A percentile compares a stretch with the other conserved stretches of the same genome.
These are phyloP conservation scores for Phaffia tasmanica DNA, from an alignment of 768 basidiomycete species.

Conservation along the genomic window DNA sequence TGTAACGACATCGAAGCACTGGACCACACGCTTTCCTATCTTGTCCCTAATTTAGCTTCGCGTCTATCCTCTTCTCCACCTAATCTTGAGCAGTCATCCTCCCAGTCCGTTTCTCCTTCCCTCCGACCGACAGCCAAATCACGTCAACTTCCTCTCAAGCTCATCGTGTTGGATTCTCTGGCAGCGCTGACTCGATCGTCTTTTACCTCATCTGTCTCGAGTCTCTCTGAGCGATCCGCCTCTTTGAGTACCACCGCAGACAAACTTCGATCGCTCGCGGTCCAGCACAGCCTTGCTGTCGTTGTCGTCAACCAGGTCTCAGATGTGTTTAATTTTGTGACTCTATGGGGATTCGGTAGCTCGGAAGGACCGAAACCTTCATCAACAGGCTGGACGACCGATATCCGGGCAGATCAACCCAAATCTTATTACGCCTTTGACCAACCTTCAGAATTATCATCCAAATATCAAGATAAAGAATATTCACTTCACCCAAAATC, in stretches of 20 bases:
- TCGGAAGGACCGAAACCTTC: too few relatives aligned
- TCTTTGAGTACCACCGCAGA: slow-evolving; percentile 57
- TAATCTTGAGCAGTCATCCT: slow-evolving; percentile 42
- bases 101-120: slow-evolving; percentile 48
- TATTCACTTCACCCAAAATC: background rate
- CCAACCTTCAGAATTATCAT: background rate
- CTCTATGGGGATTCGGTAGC: background rate
- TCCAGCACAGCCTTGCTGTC: slow-evolving; percentile 54
- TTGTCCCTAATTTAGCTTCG: slow-evolving; percentile 32
- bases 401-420: background rate
- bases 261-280: slow-evolving; percentile 60
- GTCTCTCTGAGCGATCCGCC: slow-evolving; percentile 62
- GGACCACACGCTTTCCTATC: slow-evolving; percentile 39
- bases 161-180: slow-evolving; percentile 78
- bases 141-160: slow-evolving; percentile 51
- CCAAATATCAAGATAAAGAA: background rate
- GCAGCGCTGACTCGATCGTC: slow-evolving; percentile 68
- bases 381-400: background rate
- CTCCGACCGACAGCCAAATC: slow-evolving; percentile 33
- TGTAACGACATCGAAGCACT: slow-evolving; percentile 38
- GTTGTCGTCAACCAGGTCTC: slow-evolving; percentile 81
- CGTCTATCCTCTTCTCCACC: slow-evolving; percentile 43
- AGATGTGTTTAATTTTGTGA: slow-evolving; percentile 51
- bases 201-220: slow-evolving; percentile 44
- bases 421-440: background rate